Conservation (phyloP, 129 eudicot genomes). For the Chrysanthemum makinoi region DNA sequence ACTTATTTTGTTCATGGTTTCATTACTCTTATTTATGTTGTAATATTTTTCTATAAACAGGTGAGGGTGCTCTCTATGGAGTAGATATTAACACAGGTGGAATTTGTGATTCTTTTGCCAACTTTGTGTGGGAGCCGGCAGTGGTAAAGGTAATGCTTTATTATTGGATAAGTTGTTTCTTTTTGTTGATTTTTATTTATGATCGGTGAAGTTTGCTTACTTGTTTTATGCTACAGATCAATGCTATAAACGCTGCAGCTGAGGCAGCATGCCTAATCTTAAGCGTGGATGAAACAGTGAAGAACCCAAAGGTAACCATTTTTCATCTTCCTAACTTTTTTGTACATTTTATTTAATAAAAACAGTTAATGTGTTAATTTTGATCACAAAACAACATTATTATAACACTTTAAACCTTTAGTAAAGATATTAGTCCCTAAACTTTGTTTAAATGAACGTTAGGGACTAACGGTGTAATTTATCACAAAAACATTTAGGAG, state of each 20-base stretch:
- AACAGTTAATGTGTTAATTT: neutral
- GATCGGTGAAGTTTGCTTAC: slow-evolving; percentile 17
- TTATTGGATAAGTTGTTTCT: neutral
- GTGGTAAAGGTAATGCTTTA: slow-evolving; percentile 69
- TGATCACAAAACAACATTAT: slow-evolving; percentile 8
- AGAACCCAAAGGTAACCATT: slow-evolving; percentile 85
- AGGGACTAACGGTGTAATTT: no score
- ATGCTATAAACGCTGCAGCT: slow-evolving; percentile 97
- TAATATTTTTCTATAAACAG: slow-evolving; percentile 36
- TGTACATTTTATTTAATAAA: neutral
- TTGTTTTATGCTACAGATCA: slow-evolving; percentile 49
- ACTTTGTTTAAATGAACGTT: no score
- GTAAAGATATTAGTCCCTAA: no score
- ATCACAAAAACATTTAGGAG: neutral
- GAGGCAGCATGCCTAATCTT: slow-evolving; percentile 98
- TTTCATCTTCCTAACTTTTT: neutral
- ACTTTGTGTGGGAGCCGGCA: slow-evolving; percentile 99
- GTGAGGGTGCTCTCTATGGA: slow-evolving; percentile 94
- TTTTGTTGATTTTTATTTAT: slow-evolving; percentile 2
- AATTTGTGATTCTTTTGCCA: slow-evolving; percentile 85
- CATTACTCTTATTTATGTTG: neutral
- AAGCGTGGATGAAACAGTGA: slow-evolving; percentile 95
- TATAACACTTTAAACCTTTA: neutral
- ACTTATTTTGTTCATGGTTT: neutral
- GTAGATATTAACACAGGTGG: slow-evolving; percentile 98